Evolutionary conservation across 768 basidiomycete genomes (phyloP).

Genomic region (Naganishia vishniacii): DNA sequence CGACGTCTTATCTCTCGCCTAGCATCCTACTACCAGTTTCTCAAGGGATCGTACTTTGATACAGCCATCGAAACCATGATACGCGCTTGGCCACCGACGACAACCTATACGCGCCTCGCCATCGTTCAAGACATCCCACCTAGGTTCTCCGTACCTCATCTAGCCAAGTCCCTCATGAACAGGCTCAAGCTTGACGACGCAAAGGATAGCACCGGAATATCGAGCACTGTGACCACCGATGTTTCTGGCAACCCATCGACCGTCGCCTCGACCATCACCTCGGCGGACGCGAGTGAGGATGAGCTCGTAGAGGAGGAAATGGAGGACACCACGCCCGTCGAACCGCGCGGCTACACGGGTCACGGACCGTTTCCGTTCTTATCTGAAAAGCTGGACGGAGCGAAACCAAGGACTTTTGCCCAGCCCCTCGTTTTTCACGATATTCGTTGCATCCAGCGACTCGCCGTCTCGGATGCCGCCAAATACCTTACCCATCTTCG

Average conservation of each 20-base stretch:
- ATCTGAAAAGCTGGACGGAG: constrained; percentile 36
- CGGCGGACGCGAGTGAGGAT: constrained; percentile 13
- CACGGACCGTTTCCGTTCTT: constrained; percentile 48
- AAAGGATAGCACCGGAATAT: constrained; percentile 24
- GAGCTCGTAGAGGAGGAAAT: constrained; percentile 17
- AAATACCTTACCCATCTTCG: constrained; percentile 56
- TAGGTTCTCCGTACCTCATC: constrained; percentile 34
- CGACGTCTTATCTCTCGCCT: not conserved
- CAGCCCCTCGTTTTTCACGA: constrained; percentile 83
- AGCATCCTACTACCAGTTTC: constrained; percentile 75
- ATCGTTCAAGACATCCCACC: constrained; percentile 51
- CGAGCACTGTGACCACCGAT: constrained; percentile 2
- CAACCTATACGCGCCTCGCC: constrained; percentile 44
- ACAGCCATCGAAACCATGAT: constrained; percentile 61
- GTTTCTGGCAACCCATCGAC: constrained; percentile 9
- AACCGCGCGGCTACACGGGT: constrained; percentile 39
- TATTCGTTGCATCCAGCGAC: constrained; percentile 54
- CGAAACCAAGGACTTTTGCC: constrained; percentile 53
- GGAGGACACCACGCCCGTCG: constrained; percentile 32
- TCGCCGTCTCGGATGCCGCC: constrained; percentile 54
- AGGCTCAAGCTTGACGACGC: constrained; percentile 28
- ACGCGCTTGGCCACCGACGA: constrained; percentile 55
- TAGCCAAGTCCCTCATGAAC: constrained; percentile 34
- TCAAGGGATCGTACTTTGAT: constrained; percentile 76
- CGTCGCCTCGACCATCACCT: not conserved